Percentiles rank a stretch among this genome's conserved stretches.
These are phyloP conservation scores for Oemleria cerasiformis DNA, from an alignment of 306 rosid species.

Conservation along the genomic window DNA sequence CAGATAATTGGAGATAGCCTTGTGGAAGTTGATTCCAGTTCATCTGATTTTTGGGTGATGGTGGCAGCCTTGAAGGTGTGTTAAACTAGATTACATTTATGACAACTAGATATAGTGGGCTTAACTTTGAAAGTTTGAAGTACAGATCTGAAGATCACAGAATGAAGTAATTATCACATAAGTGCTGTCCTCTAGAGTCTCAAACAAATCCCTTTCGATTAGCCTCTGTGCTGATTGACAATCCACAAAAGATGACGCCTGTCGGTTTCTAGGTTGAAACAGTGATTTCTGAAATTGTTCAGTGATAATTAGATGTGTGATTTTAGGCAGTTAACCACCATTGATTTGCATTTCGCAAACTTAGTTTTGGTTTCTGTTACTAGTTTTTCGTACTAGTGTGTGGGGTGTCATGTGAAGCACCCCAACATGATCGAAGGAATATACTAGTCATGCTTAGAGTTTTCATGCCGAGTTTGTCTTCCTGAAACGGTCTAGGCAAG, in stretches of 20 bases:
- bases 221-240: neutral
- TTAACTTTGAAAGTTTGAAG: neutral
- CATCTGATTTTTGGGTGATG: conserved; percentile 93
- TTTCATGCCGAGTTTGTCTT: neutral
- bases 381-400: neutral
- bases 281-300: neutral
- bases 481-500: neutral
- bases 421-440: neutral
- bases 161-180: neutral
- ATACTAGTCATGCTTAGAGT: neutral
- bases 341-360: neutral
- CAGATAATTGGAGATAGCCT: conserved; percentile 62
- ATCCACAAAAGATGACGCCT: neutral
- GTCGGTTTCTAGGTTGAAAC: neutral
- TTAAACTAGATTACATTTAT: conserved; percentile 20
- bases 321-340: neutral
- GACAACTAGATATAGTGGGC: conserved; percentile 20
- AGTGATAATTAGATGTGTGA: neutral
- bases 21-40: conserved; percentile 70
- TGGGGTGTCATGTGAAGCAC: neutral
- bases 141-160: neutral
- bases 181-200: neutral
- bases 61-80: conserved; percentile 93
- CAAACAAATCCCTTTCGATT: conserved; percentile 3
- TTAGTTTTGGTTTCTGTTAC: neutral